These are phyloP conservation scores for Neonectria hederae DNA, from an alignment of 2,329 filamentous ascomycete species.

Conservation along the genomic window DNA sequence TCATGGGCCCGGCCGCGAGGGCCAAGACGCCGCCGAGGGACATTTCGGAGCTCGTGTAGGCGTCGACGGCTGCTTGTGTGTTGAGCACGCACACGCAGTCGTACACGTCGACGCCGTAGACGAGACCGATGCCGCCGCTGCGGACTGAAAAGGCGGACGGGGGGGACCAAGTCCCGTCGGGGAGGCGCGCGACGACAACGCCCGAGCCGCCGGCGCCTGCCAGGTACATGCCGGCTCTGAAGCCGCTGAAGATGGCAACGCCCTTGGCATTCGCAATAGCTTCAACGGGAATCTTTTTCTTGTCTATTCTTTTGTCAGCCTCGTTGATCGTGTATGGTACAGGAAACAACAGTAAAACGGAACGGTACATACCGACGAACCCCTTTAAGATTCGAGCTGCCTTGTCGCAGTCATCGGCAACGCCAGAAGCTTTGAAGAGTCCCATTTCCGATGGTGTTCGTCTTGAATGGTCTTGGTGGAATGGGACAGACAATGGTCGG, in stretches of 20 bases:
- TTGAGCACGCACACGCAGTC: slow-evolving; percentile 81
- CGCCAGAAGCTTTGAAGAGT: too few species aligned
- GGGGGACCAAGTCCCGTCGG: slow-evolving; percentile 71
- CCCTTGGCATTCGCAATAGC: slow-evolving; percentile 65
- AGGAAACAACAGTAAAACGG: not conserved
- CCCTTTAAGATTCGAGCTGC: not conserved
- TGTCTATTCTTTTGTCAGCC: slow-evolving; percentile 13
- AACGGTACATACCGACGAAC: not conserved
- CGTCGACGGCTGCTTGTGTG: slow-evolving; percentile 70
- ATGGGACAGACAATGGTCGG: too few species aligned
- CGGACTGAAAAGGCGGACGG: slow-evolving; percentile 77
- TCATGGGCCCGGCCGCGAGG: slow-evolving; percentile 64
- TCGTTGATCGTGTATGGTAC: not conserved
- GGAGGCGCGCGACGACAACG: slow-evolving; percentile 60
- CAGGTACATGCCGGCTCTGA: slow-evolving; percentile 66
- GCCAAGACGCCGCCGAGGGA: slow-evolving; percentile 75
- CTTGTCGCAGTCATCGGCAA: not conserved
- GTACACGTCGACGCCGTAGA: slow-evolving; percentile 78
- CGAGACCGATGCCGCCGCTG: slow-evolving; percentile 74
- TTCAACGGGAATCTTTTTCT: slow-evolving; percentile 46
- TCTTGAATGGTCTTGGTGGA: too few species aligned
- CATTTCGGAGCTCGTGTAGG: slow-evolving; percentile 71
- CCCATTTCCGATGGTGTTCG: too few species aligned
- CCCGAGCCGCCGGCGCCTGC: slow-evolving; percentile 66
- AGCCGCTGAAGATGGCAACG: slow-evolving; percentile 68